These are phyloP conservation scores for Eucalyptus sp. DNA, from an alignment of 345 rosid genomes.

Conservation along the genomic window DNA sequence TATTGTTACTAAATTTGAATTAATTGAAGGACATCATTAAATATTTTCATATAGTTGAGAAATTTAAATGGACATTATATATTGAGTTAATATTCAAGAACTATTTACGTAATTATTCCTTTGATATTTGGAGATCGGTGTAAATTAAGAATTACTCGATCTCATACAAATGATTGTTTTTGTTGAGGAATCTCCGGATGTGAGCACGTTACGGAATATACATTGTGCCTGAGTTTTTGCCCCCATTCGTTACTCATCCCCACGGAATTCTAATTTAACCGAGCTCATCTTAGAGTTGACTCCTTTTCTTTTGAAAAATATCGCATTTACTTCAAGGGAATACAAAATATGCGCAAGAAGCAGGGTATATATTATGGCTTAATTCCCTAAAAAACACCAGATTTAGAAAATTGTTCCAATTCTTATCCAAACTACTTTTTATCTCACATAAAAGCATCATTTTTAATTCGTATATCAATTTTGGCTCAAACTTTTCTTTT, in stretches of 20 bases:
- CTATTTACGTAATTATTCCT: neutral
- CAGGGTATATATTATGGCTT: neutral
- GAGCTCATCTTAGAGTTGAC: neutral
- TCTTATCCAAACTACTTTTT: neutral
- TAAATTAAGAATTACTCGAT: neutral
- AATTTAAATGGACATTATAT: too few species aligned
- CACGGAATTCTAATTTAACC: neutral
- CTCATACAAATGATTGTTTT: neutral
- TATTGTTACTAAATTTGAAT: too few species aligned
- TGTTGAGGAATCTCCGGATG: neutral
- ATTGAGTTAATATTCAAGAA: fast-evolving
- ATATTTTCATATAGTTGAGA: too few species aligned
- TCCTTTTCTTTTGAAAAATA: neutral
- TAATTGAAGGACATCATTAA: too few species aligned
- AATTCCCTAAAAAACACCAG: neutral
- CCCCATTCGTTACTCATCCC: neutral
- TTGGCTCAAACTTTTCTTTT: neutral
- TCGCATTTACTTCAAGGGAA: neutral
- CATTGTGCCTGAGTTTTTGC: neutral
- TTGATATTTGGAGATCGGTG: neutral
- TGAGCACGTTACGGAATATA: neutral
- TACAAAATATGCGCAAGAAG: neutral
- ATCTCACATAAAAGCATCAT: neutral
- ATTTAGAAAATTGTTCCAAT: neutral
- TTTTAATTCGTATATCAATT: neutral